Conservation (phyloP, 768 basidiomycete genomes). For the Leccinum subgranulosum region DNA sequence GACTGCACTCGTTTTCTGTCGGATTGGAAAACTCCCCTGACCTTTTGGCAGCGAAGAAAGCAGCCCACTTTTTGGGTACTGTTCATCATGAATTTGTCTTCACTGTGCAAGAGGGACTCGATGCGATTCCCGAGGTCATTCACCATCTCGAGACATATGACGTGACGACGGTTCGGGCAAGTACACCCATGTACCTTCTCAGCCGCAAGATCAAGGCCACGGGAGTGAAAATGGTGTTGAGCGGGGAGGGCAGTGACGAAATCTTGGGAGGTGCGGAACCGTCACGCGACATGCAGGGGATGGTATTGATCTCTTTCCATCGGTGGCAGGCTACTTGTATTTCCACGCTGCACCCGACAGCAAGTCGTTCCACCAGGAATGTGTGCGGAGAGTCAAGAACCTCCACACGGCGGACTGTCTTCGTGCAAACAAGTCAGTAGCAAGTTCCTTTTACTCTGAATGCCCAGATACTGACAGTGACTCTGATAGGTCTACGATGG, state of each 20-base stretch:
- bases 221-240: slow-evolving; percentile 99
- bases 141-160: slow-evolving; percentile 99
- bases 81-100: slow-evolving; percentile 97
- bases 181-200: slow-evolving; percentile 98
- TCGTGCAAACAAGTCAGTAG: slow-evolving; percentile 88
- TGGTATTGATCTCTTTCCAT: slow-evolving; percentile 7
- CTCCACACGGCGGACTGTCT: slow-evolving; percentile 96
- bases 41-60: slow-evolving; percentile 91
- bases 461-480: slow-evolving; percentile 2
- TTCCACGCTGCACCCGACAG: slow-evolving; percentile 97
- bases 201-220: slow-evolving; percentile 99
- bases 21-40: slow-evolving; percentile 95
- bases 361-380: slow-evolving; percentile 90
- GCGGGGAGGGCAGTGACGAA: slow-evolving; percentile 97
- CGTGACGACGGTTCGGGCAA: slow-evolving; percentile 96
- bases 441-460: background rate
- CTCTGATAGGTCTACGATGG: slow-evolving; percentile 85
- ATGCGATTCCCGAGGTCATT: slow-evolving; percentile 96
- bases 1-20: slow-evolving; percentile 96
- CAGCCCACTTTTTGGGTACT: slow-evolving; percentile 89
- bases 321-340: slow-evolving; percentile 82
- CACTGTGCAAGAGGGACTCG: slow-evolving; percentile 96
- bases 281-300: background rate
- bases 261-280: slow-evolving; percentile 77
- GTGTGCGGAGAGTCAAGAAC: slow-evolving; percentile 93